Evolutionary conservation across 306 rosid genomes (phyloP).

Genomic region (Vicia sativa): DNA sequence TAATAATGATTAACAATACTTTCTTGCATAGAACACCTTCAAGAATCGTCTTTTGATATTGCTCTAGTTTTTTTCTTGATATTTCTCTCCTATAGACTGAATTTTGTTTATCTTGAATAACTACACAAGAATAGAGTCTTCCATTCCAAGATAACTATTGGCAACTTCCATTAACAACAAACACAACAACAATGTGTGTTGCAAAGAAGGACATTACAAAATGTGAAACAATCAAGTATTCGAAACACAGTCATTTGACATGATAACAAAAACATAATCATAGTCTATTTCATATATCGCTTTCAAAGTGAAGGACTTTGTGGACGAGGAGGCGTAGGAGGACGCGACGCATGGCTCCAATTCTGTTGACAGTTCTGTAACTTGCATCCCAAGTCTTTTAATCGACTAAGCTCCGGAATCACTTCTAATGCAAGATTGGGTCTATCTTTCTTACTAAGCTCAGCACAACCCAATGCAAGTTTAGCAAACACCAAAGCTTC

Average conservation of each 20-base stretch:
- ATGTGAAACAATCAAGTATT: slow-evolving; percentile 4
- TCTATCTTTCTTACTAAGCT: slow-evolving; percentile 84
- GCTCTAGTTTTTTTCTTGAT: too few relatives aligned
- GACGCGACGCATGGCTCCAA: slow-evolving; percentile 1
- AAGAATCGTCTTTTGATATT: too few relatives aligned
- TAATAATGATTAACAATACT: too few relatives aligned
- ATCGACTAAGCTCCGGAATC: slow-evolving; percentile 73
- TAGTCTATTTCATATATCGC: slow-evolving; percentile 18
- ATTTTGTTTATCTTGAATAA: too few relatives aligned
- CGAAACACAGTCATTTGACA: background rate
- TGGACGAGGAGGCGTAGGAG: slow-evolving; percentile 32
- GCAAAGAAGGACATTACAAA: slow-evolving; percentile 12
- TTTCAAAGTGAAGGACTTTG: slow-evolving; percentile 25
- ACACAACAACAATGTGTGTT: slow-evolving; percentile 6
- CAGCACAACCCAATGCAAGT: slow-evolving; percentile 70
- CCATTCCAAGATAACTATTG: slow-evolving; percentile 28
- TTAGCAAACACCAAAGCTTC: slow-evolving; percentile 70
- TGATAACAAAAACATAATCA: slow-evolving; percentile 32
- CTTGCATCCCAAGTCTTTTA: slow-evolving; percentile 57
- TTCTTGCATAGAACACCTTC: too few relatives aligned
- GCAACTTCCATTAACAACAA: slow-evolving; percentile 26
- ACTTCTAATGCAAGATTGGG: slow-evolving; percentile 74
- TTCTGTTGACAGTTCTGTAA: background rate
- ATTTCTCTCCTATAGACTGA: too few relatives aligned
- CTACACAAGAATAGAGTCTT: background rate